Percentiles rank a stretch among this genome's conserved stretches.
phyloP scores from a whole-genome alignment of 1,139 yeast species.

The Pichia cactophila region DNA sequence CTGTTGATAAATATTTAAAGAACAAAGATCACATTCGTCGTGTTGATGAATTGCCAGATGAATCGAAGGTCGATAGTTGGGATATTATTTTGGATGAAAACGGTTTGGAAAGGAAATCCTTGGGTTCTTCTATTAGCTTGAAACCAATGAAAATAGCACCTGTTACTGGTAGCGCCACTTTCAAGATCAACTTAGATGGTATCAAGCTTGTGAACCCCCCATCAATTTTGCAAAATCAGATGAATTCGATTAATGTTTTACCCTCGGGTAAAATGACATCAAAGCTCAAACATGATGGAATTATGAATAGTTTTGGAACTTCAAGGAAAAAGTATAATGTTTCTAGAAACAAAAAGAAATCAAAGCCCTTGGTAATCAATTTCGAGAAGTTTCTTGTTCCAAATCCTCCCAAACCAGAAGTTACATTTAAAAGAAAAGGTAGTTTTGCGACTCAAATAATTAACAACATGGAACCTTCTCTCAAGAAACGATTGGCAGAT shows the following conservation, averaged over 20 bases:
- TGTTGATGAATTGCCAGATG: background rate
- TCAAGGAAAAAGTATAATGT: background rate
- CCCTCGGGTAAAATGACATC: background rate
- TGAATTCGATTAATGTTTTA: no score
- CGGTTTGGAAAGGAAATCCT: background rate
- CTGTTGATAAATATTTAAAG: slow-evolving; percentile 17
- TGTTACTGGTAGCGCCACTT: slow-evolving; percentile 4
- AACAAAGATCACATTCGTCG: background rate
- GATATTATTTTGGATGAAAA: background rate
- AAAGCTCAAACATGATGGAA: background rate
- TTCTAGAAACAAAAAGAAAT: background rate
- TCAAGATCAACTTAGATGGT: slow-evolving; percentile 2
- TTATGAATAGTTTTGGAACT: background rate
- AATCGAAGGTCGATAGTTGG: slow-evolving; percentile 2
- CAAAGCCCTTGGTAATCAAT: slow-evolving; percentile 9
- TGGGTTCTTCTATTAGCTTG: background rate
- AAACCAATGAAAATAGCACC: slow-evolving; percentile 9
- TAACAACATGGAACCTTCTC: background rate
- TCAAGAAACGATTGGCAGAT: background rate
- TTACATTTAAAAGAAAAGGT: slow-evolving; percentile 12
- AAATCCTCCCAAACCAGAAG: slow-evolving; percentile 13
- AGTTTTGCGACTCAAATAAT: background rate
- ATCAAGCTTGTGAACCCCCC: background rate
- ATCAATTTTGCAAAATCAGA: background rate
- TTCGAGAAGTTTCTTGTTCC: slow-evolving; percentile 13